Percentiles rank a stretch among this genome's conserved stretches.
phyloP scores from a whole-genome alignment of 208 protist genomes.

The Leishmania mexicana region DNA sequence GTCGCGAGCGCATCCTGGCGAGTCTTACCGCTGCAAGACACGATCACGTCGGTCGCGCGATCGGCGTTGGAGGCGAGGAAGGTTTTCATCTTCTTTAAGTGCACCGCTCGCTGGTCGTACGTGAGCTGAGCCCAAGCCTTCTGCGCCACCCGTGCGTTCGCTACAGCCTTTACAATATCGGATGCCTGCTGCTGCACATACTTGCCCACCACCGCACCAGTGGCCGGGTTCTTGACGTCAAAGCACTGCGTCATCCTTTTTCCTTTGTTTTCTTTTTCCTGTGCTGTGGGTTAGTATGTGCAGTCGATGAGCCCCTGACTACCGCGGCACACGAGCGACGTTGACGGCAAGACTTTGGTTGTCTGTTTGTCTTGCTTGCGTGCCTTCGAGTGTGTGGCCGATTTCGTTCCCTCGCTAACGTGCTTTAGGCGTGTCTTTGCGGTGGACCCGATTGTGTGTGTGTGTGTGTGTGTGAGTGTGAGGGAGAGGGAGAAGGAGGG shows the following conservation, averaged over 20 bases:
- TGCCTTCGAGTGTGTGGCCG: not conserved
- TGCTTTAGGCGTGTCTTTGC: not conserved
- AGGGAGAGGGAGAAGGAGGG: not conserved
- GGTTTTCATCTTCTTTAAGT: constrained; percentile 55
- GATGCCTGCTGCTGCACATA: constrained; percentile 17
- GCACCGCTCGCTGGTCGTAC: constrained; percentile 53
- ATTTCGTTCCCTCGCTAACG: not conserved
- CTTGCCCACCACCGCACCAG: constrained; percentile 44
- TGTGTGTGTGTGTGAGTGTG: not conserved
- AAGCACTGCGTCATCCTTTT: constrained; percentile 29
- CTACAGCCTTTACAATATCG: constrained; percentile 43
- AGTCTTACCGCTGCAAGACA: constrained; percentile 65
- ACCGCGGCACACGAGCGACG: not conserved
- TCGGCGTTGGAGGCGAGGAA: constrained; percentile 72
- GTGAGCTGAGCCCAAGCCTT: constrained; percentile 52
- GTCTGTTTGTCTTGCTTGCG: not conserved
- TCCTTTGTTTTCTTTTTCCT: not conserved
- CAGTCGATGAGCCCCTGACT: not conserved
- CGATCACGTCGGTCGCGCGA: constrained; percentile 48
- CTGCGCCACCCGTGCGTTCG: constrained; percentile 57
- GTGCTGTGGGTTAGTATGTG: not conserved
- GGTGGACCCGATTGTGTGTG: not conserved
- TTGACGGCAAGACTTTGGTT: not conserved
- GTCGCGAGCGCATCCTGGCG: constrained; percentile 76
- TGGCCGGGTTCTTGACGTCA: constrained; percentile 69